Evolutionary conservation across 2,329 filamentous ascomycete genomes (phyloP), one percentile per base, ranked within the genome.

Genomic region (Orbilia blumenaviensis): DNA sequence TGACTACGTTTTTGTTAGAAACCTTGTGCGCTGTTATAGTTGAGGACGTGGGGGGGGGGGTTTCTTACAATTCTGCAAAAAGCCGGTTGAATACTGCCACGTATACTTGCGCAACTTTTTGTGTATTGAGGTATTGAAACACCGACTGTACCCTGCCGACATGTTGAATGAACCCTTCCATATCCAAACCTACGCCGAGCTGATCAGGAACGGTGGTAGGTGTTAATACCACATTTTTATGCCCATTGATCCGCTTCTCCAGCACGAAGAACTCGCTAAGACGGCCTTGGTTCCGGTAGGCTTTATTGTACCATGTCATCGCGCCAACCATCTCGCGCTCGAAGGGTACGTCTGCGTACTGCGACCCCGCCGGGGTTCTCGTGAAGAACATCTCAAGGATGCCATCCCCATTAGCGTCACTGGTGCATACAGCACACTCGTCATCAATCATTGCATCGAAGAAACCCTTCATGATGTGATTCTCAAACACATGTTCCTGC

Each of bases 401-500:
- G 14, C 60, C 60, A n/a, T 10, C 6, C n/a, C 60, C 60, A 2
- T n/a, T 7, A 2, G 38, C 41, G 16, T 63, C 60, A 7, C 41
- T 41, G 16, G 14, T 23, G 21, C 60, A 63, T 16, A 41, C 41
- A 34, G 60, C 60, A 18, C 60, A 63, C 7, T 25, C 41, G 23
- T 32, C 12, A 8, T 14, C 21, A 8, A 34, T n/a, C 60, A 63
- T 63, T 5, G 48, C 6, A 14, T 63, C 42, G n/a, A 63, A 63
- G 16, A 63, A 63, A 8, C 60, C 25, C 14, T 63, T 63, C 42
- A 63, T 48, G 23, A 63, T 16, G 18, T 63, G 44, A 42, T 63
- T 50, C 27, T 63, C 60, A 23, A 63, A 63, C 10, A 38, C 42
- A 25, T 63, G 60, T 18, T 63, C 60, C 60, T 63, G 36, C 1